Conservation (phyloP, 352 stramenopile genomes). For the Phytophthora palmivora region DNA sequence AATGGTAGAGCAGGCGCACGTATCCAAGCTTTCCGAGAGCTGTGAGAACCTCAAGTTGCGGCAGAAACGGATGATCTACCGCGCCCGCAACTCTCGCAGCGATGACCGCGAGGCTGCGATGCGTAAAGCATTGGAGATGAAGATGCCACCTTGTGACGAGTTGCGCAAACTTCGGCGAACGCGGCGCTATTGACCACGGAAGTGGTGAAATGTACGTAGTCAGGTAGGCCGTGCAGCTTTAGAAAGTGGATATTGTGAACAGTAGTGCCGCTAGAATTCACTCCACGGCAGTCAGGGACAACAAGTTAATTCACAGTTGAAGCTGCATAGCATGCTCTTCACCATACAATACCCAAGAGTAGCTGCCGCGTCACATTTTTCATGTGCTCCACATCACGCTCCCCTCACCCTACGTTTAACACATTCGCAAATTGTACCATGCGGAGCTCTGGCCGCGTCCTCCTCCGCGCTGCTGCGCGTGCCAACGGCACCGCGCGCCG, state of each 20-base stretch:
- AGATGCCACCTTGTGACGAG: slow-evolving; percentile 86
- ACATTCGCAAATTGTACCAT: slow-evolving; percentile 17
- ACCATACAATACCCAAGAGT: slow-evolving; percentile 9
- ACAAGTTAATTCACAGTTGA: slow-evolving; percentile 29
- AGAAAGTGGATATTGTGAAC: slow-evolving; percentile 7
- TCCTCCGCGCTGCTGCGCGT: slow-evolving; percentile 34
- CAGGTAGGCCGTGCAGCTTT: slow-evolving; percentile 14
- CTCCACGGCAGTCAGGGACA: slow-evolving; percentile 3
- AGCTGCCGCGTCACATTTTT: background rate
- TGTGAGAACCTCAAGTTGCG: slow-evolving; percentile 87
- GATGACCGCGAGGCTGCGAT: slow-evolving; percentile 81
- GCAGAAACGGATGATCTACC: slow-evolving; percentile 90
- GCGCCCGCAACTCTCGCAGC: slow-evolving; percentile 76
- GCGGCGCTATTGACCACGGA: slow-evolving; percentile 54
- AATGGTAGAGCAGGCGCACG: slow-evolving; percentile 87
- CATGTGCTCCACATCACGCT: slow-evolving; percentile 4
- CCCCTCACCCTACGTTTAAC: background rate
- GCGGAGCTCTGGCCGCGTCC: slow-evolving; percentile 42
- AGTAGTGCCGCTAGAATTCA: background rate
- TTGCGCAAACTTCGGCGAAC: slow-evolving; percentile 71
- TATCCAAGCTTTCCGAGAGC: slow-evolving; percentile 70
- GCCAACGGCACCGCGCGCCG: slow-evolving; percentile 31
- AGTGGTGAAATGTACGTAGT: slow-evolving; percentile 11
- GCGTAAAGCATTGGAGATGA: slow-evolving; percentile 83
- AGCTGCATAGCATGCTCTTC: no score